A percentile compares a stretch with the other conserved stretches of the same genome.
These are phyloP conservation scores for Microdochium trichocladiopsis DNA, from an alignment of 2,329 filamentous ascomycete species.

Conservation along the genomic window DNA sequence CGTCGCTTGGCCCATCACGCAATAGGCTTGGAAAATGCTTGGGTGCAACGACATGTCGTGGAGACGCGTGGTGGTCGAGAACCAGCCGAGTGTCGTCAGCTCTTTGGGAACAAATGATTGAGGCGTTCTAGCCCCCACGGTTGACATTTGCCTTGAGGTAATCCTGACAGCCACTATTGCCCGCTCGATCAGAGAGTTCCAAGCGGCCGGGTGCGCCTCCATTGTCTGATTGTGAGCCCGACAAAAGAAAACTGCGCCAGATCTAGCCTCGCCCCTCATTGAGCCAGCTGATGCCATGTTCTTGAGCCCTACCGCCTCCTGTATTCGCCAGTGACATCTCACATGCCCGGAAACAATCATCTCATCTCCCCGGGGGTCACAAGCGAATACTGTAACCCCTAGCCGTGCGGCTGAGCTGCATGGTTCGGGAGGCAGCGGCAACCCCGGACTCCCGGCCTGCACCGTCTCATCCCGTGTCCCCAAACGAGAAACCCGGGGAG, in stretches of 20 bases:
- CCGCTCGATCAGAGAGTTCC: background rate
- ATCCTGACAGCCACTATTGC: background rate
- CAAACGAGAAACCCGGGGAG: background rate
- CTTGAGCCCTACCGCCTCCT: too few relatives aligned
- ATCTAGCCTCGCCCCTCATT: too few relatives aligned
- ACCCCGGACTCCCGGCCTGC: background rate
- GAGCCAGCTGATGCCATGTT: too few relatives aligned
- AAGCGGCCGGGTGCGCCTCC: background rate
- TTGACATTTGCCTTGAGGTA: background rate
- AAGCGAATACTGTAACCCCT: background rate
- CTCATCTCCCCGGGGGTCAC: background rate
- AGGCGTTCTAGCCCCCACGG: background rate
- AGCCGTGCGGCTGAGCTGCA: background rate
- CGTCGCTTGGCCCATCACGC: background rate
- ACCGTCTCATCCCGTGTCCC: background rate
- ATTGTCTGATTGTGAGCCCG: background rate
- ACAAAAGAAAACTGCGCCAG: background rate
- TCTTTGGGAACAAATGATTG: background rate
- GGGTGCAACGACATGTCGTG: background rate
- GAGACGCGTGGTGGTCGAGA: too few relatives aligned
- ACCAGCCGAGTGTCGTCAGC: background rate
- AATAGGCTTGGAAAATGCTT: background rate
- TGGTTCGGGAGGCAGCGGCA: background rate
- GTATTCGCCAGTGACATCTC: background rate
- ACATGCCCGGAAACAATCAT: background rate